Percentiles rank a stretch among this genome's conserved stretches.
Conservation (phyloP, 495 filamentous ascomycete genomes). For the Penicillium pulvis region DNA sequence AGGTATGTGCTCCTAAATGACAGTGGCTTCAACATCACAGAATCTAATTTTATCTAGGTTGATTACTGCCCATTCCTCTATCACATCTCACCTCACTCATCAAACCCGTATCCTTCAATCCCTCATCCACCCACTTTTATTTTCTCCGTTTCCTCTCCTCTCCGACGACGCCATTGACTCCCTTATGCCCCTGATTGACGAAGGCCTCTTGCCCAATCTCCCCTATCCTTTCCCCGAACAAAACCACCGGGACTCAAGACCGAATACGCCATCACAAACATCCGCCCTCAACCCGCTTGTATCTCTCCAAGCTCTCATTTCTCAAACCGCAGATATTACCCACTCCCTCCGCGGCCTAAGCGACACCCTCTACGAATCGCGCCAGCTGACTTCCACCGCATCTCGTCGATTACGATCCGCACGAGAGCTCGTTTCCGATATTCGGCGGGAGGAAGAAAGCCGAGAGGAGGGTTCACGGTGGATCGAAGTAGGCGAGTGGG, state of each 20-base stretch:
- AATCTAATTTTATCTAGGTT: constrained; percentile 54
- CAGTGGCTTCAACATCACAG: constrained; percentile 15
- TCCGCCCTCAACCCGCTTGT: constrained; percentile 49
- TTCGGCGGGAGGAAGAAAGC: constrained; percentile 77
- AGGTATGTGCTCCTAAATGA: constrained; percentile 53
- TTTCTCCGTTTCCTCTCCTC: constrained; percentile 54
- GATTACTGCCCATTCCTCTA: constrained; percentile 82
- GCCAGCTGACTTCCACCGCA: constrained; percentile 80
- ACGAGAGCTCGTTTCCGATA: constrained; percentile 78
- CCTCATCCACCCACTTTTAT: constrained; percentile 68
- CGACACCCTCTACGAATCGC: constrained; percentile 94
- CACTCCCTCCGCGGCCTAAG: constrained; percentile 79
- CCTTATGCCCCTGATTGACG: constrained; percentile 65
- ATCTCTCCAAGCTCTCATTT: constrained; percentile 54
- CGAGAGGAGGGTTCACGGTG: constrained; percentile 78
- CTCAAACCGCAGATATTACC: constrained; percentile 72
- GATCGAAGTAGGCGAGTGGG: constrained; percentile 80
- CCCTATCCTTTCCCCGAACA: constrained; percentile 53
- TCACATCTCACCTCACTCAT: constrained; percentile 80
- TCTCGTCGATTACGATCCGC: constrained; percentile 73
- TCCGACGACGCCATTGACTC: constrained; percentile 68
- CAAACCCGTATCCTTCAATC: constrained; percentile 82
- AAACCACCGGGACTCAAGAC: constrained; percentile 50
- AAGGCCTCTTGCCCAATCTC: constrained; percentile 51
- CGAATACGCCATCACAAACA: constrained; percentile 37